Evolutionary conservation across 805 yeast species (phyloP), one percentile per base, ranked within the genome.

Genomic region (Monosporozyma servazzii): DNA sequence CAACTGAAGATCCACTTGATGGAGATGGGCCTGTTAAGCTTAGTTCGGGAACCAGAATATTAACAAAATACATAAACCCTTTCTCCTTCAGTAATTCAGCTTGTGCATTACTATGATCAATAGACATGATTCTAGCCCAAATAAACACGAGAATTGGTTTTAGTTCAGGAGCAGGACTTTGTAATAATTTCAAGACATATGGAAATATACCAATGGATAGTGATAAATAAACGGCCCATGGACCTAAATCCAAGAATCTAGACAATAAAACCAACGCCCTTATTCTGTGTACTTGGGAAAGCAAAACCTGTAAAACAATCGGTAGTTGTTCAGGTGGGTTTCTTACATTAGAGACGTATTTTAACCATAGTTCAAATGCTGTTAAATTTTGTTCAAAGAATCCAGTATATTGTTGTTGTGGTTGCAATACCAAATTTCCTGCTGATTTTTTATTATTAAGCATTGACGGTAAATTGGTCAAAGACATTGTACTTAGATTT

Each of bases 41-140:
- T 54, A 61, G 58, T 48, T 68, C 73, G 20, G 76, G 76, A 7
- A 83, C 82, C 45, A 93, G 71, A 62, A 91, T 88, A 53, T 83
- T 80, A 44, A 88, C 80, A 65, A 93, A 93, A 66, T 93, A 91
- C 59, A 82, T 81, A 67, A 82, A 90, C 0, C 96, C 96, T 61
- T 84, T 85, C 62, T 91, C 98, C 60, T 90, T 90, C 56, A 93
- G 79, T 30, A 93, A 75, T 62, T 93, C 99, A 55, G 84, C 89
- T 66, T 93, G 99, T 3, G 96, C 88, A 61, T 86, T 84, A 56
- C 80, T 78, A 65, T 86, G 84, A 67, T 91, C 98, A 23, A 93
- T 95, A 2, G 97, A 90, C 93, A 93, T 88, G 21, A 93, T 88
- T 57, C 98, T 76, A 0, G 98, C 96, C 99, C 99, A 93, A 50